Base-by-base conservation (phyloP, 2,329 filamentous ascomycete species). In the Aspergillus nomiae region DNA sequence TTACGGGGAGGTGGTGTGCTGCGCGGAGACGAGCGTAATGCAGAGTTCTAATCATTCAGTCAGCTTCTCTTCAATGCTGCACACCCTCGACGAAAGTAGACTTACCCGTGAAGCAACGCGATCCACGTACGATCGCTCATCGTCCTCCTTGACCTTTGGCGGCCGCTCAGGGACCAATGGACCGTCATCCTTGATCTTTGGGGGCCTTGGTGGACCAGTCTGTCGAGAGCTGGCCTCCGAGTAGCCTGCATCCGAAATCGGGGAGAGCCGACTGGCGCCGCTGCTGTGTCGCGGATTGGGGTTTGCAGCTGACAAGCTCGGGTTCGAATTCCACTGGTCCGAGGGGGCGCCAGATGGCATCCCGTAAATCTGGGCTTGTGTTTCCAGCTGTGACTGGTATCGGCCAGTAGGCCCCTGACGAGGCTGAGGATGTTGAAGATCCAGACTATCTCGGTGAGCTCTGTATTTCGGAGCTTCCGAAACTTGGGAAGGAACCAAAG, bases 341-440 rank as follows among this genome's bases (percentile, higher is more conserved):
- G 81, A 82, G 26, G 63, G 59, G 8, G 64, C 62, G 6, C 59
- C 61, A 6, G 58, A 41, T 19, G 64, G 62, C 45, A 50, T 56
- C 10, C 65, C 77, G 67, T 84, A 89, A 50, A 81, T 79, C 58
- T 86, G 83, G 16, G 87, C 87, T 71, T 89, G 83, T 2, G 82
- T 83, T 74, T 90, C 87, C 11, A 90, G 79, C 24, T 86, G 83
- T 59, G 82, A 84, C 70, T 89, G 86, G 70, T 88, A 87, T 43
- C 86, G 85, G 45, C 83, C 83, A 2, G 87, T 88, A 2, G 86
- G 84, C 2, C 87, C 87, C 64, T 84, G 85, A 41, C 87, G 83
- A 16, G 87, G 87, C 71, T 89, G 87, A 14, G 87, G 87, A 70
- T 90, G 87, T 68, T 89, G 84, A 50, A 90, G 76, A 67, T 89